Conservation (phyloP, 2,329 filamentous ascomycete species). For the Septoria petroselini region DNA sequence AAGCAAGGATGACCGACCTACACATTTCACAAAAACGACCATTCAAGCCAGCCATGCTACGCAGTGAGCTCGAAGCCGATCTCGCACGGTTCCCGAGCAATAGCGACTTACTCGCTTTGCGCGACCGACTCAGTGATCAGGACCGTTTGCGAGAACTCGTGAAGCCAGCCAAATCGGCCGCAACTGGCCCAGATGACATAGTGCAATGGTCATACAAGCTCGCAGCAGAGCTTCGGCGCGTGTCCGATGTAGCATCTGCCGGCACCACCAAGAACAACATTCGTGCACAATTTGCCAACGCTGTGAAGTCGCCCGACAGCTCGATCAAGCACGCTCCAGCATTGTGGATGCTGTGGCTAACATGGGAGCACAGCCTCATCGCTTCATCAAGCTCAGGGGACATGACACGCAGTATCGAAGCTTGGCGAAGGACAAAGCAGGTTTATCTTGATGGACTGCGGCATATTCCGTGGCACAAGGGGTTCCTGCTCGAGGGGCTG, state of each 20-base stretch:
- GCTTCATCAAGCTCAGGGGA: slow-evolving; percentile 12
- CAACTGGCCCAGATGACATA: slow-evolving; percentile 37
- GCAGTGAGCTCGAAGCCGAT: slow-evolving; percentile 59
- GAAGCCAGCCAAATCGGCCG: slow-evolving; percentile 19
- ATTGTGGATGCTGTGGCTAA: slow-evolving; percentile 34
- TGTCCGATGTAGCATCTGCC: slow-evolving; percentile 30
- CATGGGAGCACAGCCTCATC: slow-evolving; percentile 26
- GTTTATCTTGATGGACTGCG: slow-evolving; percentile 57
- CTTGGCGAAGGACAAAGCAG: slow-evolving; percentile 46
- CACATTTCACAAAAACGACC: slow-evolving; percentile 62
- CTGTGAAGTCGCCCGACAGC: slow-evolving; percentile 36
- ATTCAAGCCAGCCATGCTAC: slow-evolving; percentile 66
- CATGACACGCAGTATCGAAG: slow-evolving; percentile 30
- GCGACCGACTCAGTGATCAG: slow-evolving; percentile 70
- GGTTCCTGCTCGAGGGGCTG: slow-evolving; percentile 58
- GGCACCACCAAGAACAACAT: slow-evolving; percentile 33
- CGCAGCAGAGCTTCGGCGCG: slow-evolving; percentile 52
- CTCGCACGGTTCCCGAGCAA: slow-evolving; percentile 69
- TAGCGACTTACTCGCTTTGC: slow-evolving; percentile 68
- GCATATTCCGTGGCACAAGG: slow-evolving; percentile 62
- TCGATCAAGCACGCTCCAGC: slow-evolving; percentile 33
- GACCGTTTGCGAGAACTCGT: slow-evolving; percentile 72
- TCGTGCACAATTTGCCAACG: slow-evolving; percentile 50
- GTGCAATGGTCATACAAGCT: slow-evolving; percentile 56
- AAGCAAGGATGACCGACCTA: slow-evolving; percentile 62